A percentile compares a stretch with the other conserved stretches of the same genome.
phyloP scores from a whole-genome alignment of 305 asterid genomes.

The Fraxinus sp. region DNA sequence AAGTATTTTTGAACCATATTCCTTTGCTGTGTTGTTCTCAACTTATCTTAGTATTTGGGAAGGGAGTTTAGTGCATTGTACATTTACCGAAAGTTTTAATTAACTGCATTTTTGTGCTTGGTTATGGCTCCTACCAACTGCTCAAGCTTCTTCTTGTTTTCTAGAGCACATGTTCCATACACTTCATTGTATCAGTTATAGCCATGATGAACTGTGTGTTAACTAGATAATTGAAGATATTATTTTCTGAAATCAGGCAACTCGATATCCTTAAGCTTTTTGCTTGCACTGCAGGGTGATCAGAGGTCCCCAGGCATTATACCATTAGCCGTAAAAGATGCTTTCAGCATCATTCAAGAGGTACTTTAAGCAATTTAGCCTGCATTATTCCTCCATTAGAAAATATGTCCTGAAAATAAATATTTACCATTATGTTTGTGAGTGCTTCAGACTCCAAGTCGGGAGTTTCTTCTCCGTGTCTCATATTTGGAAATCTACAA shows the following conservation, averaged over 20 bases:
- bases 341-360: slow-evolving; percentile 97
- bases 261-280: slow-evolving; percentile 23
- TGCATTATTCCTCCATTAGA: slow-evolving; percentile 27
- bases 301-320: slow-evolving; percentile 53
- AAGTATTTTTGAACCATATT: neutral
- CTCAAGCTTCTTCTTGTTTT: slow-evolving; percentile 17
- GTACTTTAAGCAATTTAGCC: slow-evolving; percentile 48
- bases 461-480: slow-evolving; percentile 96
- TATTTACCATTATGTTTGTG: slow-evolving; percentile 24
- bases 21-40: neutral
- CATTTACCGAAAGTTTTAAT: neutral
- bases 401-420: slow-evolving; percentile 25
- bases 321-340: slow-evolving; percentile 98
- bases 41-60: neutral
- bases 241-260: slow-evolving; percentile 20
- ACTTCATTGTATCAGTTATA: slow-evolving; percentile 10
- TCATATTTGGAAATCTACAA: slow-evolving; percentile 98
- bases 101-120: slow-evolving; percentile 13
- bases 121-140: slow-evolving; percentile 14
- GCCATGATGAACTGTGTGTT: neutral
- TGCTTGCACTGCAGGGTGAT: slow-evolving; percentile 41
- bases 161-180: slow-evolving; percentile 18
- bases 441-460: slow-evolving; percentile 84
- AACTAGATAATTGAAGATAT: neutral
- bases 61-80: slow-evolving; percentile 11